A percentile compares a stretch with the other conserved stretches of the same genome.
Conservation (phyloP, 805 yeast species). For the Lachancea fermentati region DNA sequence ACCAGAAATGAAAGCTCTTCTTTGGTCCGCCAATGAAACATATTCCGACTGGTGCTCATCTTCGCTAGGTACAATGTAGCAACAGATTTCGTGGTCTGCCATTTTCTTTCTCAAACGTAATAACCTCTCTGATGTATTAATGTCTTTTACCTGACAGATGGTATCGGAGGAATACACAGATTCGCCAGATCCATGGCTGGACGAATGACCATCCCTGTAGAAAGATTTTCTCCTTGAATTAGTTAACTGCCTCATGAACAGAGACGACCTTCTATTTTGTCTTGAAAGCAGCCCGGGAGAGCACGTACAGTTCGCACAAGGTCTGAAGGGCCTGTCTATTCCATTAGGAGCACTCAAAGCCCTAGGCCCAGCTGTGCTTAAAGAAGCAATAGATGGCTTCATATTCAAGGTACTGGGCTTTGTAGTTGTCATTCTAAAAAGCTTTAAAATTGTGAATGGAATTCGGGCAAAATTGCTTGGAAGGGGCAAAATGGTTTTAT, state of each 20-base stretch:
- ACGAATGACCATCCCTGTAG: constrained; percentile 9
- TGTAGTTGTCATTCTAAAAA: not conserved
- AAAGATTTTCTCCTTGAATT: constrained; percentile 30
- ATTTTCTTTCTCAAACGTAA: constrained; percentile 56
- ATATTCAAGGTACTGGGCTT: constrained; percentile 5
- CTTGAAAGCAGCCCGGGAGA: constrained; percentile 77
- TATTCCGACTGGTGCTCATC: constrained; percentile 95
- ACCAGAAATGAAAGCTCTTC: constrained; percentile 78
- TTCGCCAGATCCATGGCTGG: constrained; percentile 28
- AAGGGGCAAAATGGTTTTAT: not conserved
- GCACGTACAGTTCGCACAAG: constrained; percentile 74
- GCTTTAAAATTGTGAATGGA: not conserved
- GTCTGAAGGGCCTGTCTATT: constrained; percentile 34
- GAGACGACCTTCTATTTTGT: constrained; percentile 52
- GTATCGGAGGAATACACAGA: constrained; percentile 37
- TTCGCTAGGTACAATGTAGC: constrained; percentile 78
- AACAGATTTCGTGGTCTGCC: constrained; percentile 57
- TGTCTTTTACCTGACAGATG: constrained; percentile 36
- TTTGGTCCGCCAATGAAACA: constrained; percentile 72
- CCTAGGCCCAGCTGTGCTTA: constrained; percentile 4
- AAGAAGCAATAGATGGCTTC: constrained; percentile 9
- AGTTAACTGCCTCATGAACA: constrained; percentile 35
- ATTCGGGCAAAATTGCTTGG: not conserved
- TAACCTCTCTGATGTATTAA: constrained; percentile 58
- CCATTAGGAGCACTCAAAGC: constrained; percentile 12